Evolutionary conservation across 371 early-diverging fungal species (phyloP).

Genomic region (Chytridium lagenaria): DNA sequence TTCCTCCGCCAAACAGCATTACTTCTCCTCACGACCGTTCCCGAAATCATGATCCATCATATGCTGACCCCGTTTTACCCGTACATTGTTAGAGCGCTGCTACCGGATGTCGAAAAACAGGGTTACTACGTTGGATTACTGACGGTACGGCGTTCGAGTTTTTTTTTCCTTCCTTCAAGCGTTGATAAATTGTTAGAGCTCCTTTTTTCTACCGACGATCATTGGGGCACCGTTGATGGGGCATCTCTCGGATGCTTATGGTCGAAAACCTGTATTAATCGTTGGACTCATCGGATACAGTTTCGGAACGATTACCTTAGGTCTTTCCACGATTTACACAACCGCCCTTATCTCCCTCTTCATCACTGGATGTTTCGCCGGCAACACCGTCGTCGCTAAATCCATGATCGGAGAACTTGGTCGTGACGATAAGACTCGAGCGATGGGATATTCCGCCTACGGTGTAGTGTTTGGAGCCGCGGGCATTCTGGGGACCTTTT

Average conservation of each 20-base stretch:
- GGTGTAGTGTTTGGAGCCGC: constrained; percentile 44
- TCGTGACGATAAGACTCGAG: constrained; percentile 36
- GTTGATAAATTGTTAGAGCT: constrained; percentile 14
- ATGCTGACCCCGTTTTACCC: constrained; percentile 48
- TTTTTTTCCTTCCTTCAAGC: background rate
- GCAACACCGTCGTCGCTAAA: constrained; percentile 46
- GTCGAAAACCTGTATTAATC: constrained; percentile 40
- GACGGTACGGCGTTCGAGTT: constrained; percentile 18
- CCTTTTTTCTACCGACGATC: constrained; percentile 45
- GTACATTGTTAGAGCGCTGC: constrained; percentile 39
- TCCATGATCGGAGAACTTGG: constrained; percentile 52
- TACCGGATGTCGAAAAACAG: constrained; percentile 30
- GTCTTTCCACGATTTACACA: constrained; percentile 37
- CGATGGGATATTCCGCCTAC: constrained; percentile 44
- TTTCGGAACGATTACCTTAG: constrained; percentile 38
- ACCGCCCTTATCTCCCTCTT: constrained; percentile 27
- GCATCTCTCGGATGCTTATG: constrained; percentile 39
- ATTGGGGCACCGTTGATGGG: constrained; percentile 47
- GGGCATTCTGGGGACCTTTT: constrained; percentile 44
- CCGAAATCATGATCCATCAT: constrained; percentile 45
- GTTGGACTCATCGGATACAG: constrained; percentile 39
- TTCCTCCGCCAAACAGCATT: constrained; percentile 13
- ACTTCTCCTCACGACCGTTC: constrained; percentile 22
- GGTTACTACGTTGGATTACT: constrained; percentile 45
- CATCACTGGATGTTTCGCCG: constrained; percentile 45